Base-by-base conservation (phyloP, 345 rosid species). In the Heritiera fomes region DNA sequence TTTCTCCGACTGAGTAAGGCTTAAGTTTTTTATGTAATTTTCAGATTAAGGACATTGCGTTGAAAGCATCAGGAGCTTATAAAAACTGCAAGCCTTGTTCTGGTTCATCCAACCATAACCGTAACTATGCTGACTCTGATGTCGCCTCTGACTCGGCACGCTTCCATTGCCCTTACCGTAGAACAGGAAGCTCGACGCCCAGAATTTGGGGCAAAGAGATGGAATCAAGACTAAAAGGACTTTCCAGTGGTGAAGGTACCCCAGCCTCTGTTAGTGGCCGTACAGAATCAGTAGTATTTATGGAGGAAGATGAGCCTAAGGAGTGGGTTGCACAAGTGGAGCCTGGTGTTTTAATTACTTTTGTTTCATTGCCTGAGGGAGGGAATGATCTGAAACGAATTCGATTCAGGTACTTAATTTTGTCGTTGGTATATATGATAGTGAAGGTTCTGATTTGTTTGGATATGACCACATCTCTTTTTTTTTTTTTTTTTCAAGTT, bases 311-410 rank as follows among this genome's bases (percentile, higher is more conserved):
- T 81, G 99, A 93, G 82, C 89, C 94, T n/a, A 96, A 92, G 82
- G 98, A 94, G 79, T 96, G 99, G 99, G 94, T 94, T 72, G 99
- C 99, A 30, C 98, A 94, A 82, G 98, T 96, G 80, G 99, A 96
- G 84, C 99, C 99, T 15, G 99, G 99, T 63, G 97, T 96, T 43
- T 95, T 96, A 78, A 96, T 96, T 80, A 92, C 97, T 15, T 96
- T 96, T 77, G 89, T 96, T 63, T 94, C 99, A 6, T 83, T 92
- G 82, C 93, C 95, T n/a, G 77, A 88, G 62, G 99, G 97, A 76
- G 99, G 97, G 52, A 96, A 96, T 82, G 97, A 96, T 84, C 94
- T 96, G 75, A 93, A 90, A 85, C 83, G 97, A 79, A 94, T 96
- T 73, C 96, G 94, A 30, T 96, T 96, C 91, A 96, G 99, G 99